phyloP scores from a whole-genome alignment of 306 rosid species.

The Quercus dentata region DNA sequence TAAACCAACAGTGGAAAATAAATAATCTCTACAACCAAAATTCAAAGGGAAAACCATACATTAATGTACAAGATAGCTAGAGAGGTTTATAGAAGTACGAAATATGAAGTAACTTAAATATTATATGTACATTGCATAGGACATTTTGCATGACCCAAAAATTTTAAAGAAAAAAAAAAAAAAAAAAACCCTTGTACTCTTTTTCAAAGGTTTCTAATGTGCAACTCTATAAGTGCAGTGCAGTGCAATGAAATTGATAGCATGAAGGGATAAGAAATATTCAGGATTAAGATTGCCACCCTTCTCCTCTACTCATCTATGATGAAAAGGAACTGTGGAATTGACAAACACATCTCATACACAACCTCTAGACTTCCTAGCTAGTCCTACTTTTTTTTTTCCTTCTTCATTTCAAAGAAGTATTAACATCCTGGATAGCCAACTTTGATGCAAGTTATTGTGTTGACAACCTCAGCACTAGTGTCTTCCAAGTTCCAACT shows the following conservation, averaged over 20 bases:
- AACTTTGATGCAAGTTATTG: background rate
- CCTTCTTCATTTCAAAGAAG: too few species aligned
- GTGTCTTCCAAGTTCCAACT: background rate
- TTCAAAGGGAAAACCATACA: background rate
- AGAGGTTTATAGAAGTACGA: too few species aligned
- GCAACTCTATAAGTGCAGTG: background rate
- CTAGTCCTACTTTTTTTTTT: too few species aligned
- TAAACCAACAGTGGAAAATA: background rate
- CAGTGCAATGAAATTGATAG: background rate
- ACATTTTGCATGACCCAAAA: too few species aligned
- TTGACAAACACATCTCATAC: too few species aligned
- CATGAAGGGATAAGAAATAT: background rate
- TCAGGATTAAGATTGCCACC: background rate
- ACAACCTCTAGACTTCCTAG: too few species aligned
- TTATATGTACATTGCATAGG: too few species aligned
- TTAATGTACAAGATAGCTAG: background rate
- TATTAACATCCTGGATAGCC: too few species aligned
- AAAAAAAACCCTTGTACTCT: background rate
- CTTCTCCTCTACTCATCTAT: background rate
- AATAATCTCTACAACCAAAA: background rate
- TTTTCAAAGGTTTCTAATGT: background rate
- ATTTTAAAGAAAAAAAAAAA: too few species aligned
- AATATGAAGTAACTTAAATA: too few species aligned
- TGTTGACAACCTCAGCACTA: background rate
- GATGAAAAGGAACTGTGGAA: too few species aligned